Evolutionary conservation across 805 yeast species (phyloP).

Genomic region (Pichia occidentalis): DNA sequence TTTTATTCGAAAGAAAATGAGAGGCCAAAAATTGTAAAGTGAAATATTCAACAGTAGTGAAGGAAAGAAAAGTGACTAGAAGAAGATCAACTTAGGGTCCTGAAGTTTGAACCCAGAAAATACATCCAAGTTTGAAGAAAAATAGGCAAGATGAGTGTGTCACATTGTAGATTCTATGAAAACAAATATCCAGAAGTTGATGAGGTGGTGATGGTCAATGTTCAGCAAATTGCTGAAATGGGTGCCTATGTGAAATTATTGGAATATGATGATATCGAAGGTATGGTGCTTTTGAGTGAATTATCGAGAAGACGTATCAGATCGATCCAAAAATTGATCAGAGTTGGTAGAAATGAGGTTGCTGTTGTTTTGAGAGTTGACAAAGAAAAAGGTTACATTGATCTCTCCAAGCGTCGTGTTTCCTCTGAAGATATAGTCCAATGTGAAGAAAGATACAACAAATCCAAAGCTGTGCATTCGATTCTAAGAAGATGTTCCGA

Average conservation of each 20-base stretch:
- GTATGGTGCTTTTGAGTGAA: slow-evolving; percentile 94
- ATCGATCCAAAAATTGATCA: slow-evolving; percentile 92
- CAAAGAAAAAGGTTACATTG: slow-evolving; percentile 97
- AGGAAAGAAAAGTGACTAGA: not conserved
- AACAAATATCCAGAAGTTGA: slow-evolving; percentile 98
- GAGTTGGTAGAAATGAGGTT: slow-evolving; percentile 98
- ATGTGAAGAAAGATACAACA: slow-evolving; percentile 96
- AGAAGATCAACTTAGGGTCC: too few species aligned
- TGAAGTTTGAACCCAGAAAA: too few species aligned
- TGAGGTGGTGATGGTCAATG: slow-evolving; percentile 98
- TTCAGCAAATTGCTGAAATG: slow-evolving; percentile 98
- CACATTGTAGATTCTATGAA: slow-evolving; percentile 94
- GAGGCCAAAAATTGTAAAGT: too few species aligned
- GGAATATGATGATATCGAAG: slow-evolving; percentile 97
- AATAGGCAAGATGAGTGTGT: slow-evolving; percentile 59
- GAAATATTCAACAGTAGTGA: too few species aligned
- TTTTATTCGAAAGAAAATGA: too few species aligned
- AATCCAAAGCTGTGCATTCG: slow-evolving; percentile 97
- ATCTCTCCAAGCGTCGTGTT: slow-evolving; percentile 94
- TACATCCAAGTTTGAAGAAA: too few species aligned
- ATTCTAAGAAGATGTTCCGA: slow-evolving; percentile 98
- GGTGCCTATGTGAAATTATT: slow-evolving; percentile 95
- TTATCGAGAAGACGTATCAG: slow-evolving; percentile 97
- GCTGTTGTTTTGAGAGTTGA: slow-evolving; percentile 97
- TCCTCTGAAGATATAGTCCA: slow-evolving; percentile 95